A percentile compares a stretch with the other conserved stretches of the same genome.
phyloP scores from a whole-genome alignment of 2,329 filamentous ascomycete genomes.

The Colletotrichum cereale region DNA sequence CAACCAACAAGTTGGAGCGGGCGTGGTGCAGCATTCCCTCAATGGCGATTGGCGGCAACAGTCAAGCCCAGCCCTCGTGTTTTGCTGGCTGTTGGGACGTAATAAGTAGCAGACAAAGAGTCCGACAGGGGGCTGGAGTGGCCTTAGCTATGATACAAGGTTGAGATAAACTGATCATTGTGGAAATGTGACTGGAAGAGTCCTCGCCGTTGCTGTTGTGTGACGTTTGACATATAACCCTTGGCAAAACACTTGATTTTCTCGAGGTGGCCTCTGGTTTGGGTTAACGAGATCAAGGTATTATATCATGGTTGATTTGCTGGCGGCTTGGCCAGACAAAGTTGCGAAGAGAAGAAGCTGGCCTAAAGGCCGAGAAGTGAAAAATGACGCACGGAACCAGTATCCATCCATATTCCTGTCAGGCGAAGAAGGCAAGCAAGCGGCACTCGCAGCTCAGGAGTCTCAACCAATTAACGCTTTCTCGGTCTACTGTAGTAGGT shows the following conservation, averaged over 20 bases:
- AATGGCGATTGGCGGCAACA: conserved; percentile 21
- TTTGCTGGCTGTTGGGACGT: conserved; percentile 9
- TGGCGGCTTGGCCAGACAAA: not conserved
- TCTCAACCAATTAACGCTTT: not conserved
- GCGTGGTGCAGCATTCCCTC: not conserved
- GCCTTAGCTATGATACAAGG: conserved; percentile 12
- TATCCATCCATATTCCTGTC: not conserved
- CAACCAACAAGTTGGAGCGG: not conserved
- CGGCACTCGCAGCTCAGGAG: not conserved
- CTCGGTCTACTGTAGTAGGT: not conserved
- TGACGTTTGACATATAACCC: conserved; percentile 24
- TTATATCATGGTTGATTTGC: not conserved
- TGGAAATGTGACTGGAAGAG: conserved; percentile 18
- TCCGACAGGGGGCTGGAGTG: not conserved
- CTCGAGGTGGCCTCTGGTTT: not conserved
- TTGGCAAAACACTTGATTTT: not conserved
- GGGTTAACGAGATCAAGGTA: conserved; percentile 4
- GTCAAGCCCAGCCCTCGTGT: not conserved
- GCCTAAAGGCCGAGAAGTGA: conserved; percentile 3
- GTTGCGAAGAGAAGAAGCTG: not conserved
- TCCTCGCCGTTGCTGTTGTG: conserved; percentile 1
- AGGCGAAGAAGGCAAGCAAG: not conserved
- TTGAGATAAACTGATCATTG: conserved; percentile 5
- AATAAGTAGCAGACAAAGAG: conserved; percentile 17
- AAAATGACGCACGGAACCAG: conserved; percentile 4